Evolutionary conservation across 257 asterid species (phyloP).

Genomic region (Primulina eburnea): DNA sequence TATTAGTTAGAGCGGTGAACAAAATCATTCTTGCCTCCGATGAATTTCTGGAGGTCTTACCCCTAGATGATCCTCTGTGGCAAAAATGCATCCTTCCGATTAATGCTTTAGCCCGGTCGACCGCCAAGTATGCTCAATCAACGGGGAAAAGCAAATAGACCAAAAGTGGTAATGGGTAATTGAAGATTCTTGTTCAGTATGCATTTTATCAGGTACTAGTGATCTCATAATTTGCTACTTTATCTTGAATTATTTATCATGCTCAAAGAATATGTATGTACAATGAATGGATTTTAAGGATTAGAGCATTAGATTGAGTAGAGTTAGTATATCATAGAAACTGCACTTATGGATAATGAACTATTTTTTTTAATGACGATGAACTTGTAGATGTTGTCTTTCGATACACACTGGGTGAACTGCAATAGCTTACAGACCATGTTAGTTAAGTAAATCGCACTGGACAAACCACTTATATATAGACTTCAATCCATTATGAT

Average conservation of each 20-base stretch:
- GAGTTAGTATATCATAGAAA: not conserved
- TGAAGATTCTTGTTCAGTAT: slow-evolving; percentile 10
- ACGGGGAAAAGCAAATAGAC: slow-evolving; percentile 23
- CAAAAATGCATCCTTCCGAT: slow-evolving; percentile 59
- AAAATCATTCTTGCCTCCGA: slow-evolving; percentile 66
- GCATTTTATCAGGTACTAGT: not conserved
- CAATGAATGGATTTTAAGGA: not conserved
- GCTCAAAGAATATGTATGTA: not conserved
- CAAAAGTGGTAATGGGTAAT: not conserved
- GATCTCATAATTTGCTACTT: not conserved
- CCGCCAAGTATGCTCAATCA: slow-evolving; percentile 44
- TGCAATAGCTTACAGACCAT: too few relatives aligned
- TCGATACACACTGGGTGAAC: too few relatives aligned
- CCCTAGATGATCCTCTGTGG: slow-evolving; percentile 67
- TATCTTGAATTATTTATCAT: not conserved
- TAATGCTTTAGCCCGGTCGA: slow-evolving; percentile 61
- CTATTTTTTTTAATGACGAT: too few relatives aligned
- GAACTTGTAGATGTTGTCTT: too few relatives aligned
- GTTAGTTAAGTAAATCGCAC: too few relatives aligned
- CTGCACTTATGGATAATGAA: too few relatives aligned
- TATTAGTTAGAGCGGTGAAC: slow-evolving; percentile 65
- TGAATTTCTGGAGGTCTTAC: slow-evolving; percentile 54
- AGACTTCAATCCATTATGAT: too few relatives aligned
- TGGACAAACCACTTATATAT: too few relatives aligned
- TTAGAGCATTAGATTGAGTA: not conserved